Percentiles rank a stretch among this genome's conserved stretches.
Conservation (phyloP, 805 yeast species). For the Lachancea sp. region DNA sequence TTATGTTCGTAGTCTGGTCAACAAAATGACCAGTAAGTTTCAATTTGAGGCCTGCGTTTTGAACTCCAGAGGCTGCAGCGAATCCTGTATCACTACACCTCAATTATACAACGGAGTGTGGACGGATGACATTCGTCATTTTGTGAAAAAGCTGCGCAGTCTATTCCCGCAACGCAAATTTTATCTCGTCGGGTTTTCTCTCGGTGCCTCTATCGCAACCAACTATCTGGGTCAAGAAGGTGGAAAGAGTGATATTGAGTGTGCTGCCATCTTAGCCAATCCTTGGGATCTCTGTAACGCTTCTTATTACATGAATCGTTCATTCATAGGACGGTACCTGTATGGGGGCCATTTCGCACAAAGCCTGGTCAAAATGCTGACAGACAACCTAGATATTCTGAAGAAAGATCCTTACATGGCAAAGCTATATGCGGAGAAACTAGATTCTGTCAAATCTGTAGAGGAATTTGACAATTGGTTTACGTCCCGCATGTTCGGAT, state of each 20-base stretch:
- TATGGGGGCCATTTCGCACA: slow-evolving; percentile 48
- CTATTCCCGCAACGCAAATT: slow-evolving; percentile 59
- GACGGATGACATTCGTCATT: slow-evolving; percentile 60
- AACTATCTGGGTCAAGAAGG: slow-evolving; percentile 68
- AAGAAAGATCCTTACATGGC: slow-evolving; percentile 19
- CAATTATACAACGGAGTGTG: slow-evolving; percentile 63
- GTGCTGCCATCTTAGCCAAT: slow-evolving; percentile 54
- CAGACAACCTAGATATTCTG: slow-evolving; percentile 37
- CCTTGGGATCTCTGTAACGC: slow-evolving; percentile 71
- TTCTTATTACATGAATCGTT: slow-evolving; percentile 37
- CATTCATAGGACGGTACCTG: slow-evolving; percentile 38
- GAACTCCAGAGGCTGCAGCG: slow-evolving; percentile 72
- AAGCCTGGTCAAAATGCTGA: slow-evolving; percentile 40
- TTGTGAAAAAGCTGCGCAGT: slow-evolving; percentile 43
- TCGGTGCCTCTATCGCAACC: slow-evolving; percentile 67
- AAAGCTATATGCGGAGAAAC: slow-evolving; percentile 19
- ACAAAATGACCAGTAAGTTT: slow-evolving; percentile 31
- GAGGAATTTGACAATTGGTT: slow-evolving; percentile 56
- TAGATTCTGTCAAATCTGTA: slow-evolving; percentile 30
- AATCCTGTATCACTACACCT: slow-evolving; percentile 62
- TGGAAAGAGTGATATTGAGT: slow-evolving; percentile 37
- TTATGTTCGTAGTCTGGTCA: slow-evolving; percentile 56
- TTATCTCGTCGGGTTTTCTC: slow-evolving; percentile 69
- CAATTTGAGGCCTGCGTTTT: slow-evolving; percentile 62
- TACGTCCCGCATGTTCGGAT: slow-evolving; percentile 64